Evolutionary conservation across 306 rosid species (phyloP).

Genomic region (apple (Malus domestica)): ASM211411v1 NC_041798.1:35313001-35313500

Average conservation of each 20-base stretch:
- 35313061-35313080: not conserved
- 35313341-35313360: not conserved
- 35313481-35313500: conserved; percentile 22
- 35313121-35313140: not conserved
- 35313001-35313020: not conserved
- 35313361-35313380: not conserved
- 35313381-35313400: not conserved
- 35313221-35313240: not conserved
- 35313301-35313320: not conserved
- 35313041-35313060: not conserved
- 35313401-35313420: not conserved
- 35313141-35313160: not conserved
- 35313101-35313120: not conserved
- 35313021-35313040: not conserved
- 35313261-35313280: not conserved
- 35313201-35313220: not conserved
- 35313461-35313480: conserved; percentile 4
- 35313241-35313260: not conserved
- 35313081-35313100: not conserved
- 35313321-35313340: not conserved
- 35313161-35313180: not conserved
- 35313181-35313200: not conserved
- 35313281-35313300: not conserved
- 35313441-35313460: not conserved
- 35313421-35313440: not conserved